Percentiles rank a stretch among this genome's conserved stretches.
These are phyloP conservation scores for Pneumocystis murina DNA, from an alignment of 1,139 yeast species.

Conservation along the genomic window DNA sequence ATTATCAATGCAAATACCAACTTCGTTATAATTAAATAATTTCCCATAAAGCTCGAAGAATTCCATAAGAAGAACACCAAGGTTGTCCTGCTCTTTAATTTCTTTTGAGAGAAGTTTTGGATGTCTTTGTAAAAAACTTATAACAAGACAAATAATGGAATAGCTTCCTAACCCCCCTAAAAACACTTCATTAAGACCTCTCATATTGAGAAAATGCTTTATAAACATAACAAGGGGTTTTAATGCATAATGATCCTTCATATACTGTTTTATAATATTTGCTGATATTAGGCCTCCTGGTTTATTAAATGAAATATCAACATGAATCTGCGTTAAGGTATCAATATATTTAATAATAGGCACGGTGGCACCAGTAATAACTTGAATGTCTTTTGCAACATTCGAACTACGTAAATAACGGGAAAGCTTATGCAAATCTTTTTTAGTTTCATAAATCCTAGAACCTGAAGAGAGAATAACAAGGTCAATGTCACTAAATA, in stretches of 20 bases:
- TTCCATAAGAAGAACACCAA: slow-evolving; percentile 80
- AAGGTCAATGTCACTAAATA: slow-evolving; percentile 62
- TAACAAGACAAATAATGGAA: slow-evolving; percentile 74
- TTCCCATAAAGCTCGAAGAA: slow-evolving; percentile 92
- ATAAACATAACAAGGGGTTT: slow-evolving; percentile 72
- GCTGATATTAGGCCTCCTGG: slow-evolving; percentile 81
- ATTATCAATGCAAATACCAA: slow-evolving; percentile 44
- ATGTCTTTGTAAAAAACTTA: slow-evolving; percentile 65
- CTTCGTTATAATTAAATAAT: slow-evolving; percentile 72
- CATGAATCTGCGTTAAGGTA: slow-evolving; percentile 51
- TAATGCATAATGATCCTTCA: slow-evolving; percentile 57
- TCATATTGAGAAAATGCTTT: slow-evolving; percentile 70
- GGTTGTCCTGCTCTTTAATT: slow-evolving; percentile 54
- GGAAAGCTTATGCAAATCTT: slow-evolving; percentile 58
- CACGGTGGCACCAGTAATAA: slow-evolving; percentile 82
- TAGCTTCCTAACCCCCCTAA: slow-evolving; percentile 95
- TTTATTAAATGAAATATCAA: slow-evolving; percentile 86
- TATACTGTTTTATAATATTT: slow-evolving; percentile 60
- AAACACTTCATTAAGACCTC: slow-evolving; percentile 80
- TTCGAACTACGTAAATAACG: slow-evolving; percentile 48
- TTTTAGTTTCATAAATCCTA: slow-evolving; percentile 41
- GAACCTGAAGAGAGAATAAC: slow-evolving; percentile 60
- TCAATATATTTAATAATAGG: slow-evolving; percentile 92
- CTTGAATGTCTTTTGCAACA: slow-evolving; percentile 63
- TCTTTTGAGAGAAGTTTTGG: slow-evolving; percentile 59